A percentile compares a stretch with the other conserved stretches of the same genome.
These are phyloP conservation scores for Heimioporus sp. DNA, from an alignment of 768 basidiomycete genomes.

Conservation along the genomic window DNA sequence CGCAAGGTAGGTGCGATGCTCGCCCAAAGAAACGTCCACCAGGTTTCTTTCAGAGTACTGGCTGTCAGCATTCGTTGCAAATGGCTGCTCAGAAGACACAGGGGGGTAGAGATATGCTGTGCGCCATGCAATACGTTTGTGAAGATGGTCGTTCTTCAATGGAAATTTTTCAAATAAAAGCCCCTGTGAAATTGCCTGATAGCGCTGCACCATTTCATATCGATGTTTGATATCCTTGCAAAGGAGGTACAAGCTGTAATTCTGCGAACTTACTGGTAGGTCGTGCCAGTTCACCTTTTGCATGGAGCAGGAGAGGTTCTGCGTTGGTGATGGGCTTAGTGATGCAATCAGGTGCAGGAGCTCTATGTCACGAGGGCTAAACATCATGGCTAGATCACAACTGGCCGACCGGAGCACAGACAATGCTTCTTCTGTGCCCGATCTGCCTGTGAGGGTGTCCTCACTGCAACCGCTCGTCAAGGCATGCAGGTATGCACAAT, in stretches of 20 bases:
- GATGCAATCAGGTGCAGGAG: slow-evolving; percentile 33
- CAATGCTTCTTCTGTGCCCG: slow-evolving; percentile 28
- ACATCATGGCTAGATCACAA: slow-evolving; percentile 37
- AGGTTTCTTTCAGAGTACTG: too few relatives aligned
- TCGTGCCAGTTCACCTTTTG: slow-evolving; percentile 34
- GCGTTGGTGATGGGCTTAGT: slow-evolving; percentile 36
- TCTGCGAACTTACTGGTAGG: slow-evolving; percentile 26
- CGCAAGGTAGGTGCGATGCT: too few relatives aligned
- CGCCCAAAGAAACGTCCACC: too few relatives aligned
- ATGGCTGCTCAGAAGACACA: too few relatives aligned
- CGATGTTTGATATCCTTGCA: slow-evolving; percentile 30
- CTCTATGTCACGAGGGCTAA: slow-evolving; percentile 23
- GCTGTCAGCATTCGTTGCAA: too few relatives aligned
- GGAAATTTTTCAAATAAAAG: slow-evolving; percentile 11
- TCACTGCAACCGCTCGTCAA: slow-evolving; percentile 37
- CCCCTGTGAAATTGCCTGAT: not conserved
- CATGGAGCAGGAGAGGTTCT: slow-evolving; percentile 41
- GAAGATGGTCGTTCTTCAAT: slow-evolving; percentile 1
- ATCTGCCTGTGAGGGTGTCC: slow-evolving; percentile 40
- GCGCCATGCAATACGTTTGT: slow-evolving; percentile 16
- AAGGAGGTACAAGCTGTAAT: slow-evolving; percentile 25
- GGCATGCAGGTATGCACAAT: slow-evolving; percentile 43
- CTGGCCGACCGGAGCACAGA: slow-evolving; percentile 36
- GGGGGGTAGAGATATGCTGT: slow-evolving; percentile 11
- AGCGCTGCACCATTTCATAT: slow-evolving; percentile 12